Conservation (phyloP, 345 rosid species). For the Hevea brasiliensis region DNA sequence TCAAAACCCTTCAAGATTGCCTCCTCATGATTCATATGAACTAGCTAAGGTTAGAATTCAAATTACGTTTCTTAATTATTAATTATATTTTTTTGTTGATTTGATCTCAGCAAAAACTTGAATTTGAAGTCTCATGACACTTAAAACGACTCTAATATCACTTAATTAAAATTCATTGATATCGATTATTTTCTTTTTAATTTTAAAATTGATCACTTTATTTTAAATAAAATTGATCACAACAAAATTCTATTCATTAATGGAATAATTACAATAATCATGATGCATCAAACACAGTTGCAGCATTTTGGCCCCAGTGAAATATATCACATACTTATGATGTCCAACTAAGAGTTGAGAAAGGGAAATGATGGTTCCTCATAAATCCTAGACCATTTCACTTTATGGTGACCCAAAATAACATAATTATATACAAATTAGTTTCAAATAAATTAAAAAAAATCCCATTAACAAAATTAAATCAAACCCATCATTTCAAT, state of each 20-base stretch:
- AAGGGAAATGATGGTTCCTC: constrained; percentile 16
- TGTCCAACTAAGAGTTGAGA: neutral
- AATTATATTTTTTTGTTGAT: no score
- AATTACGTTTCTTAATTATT: no score
- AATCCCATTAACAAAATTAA: neutral
- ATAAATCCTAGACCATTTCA: constrained; percentile 12
- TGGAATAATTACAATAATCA: neutral
- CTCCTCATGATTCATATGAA: no score
- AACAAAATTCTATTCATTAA: neutral
- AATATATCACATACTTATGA: neutral
- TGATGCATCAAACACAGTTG: neutral
- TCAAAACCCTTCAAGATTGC: constrained; percentile 2
- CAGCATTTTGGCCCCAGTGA: neutral
- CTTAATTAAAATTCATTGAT: no score
- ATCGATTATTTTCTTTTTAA: no score
- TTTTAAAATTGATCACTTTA: neutral
- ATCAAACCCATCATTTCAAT: neutral
- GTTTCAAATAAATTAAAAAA: neutral
- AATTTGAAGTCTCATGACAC: no score
- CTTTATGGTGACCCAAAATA: constrained; percentile 5
- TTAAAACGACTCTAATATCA: no score
- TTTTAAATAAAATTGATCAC: neutral
- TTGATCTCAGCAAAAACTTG: no score
- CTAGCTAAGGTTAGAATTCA: no score
- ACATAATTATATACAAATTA: neutral